Evolutionary conservation across 345 rosid genomes (phyloP), one percentile per base, ranked within the genome.

Genomic region (Rhodomyrtus tomentosa): DNA sequence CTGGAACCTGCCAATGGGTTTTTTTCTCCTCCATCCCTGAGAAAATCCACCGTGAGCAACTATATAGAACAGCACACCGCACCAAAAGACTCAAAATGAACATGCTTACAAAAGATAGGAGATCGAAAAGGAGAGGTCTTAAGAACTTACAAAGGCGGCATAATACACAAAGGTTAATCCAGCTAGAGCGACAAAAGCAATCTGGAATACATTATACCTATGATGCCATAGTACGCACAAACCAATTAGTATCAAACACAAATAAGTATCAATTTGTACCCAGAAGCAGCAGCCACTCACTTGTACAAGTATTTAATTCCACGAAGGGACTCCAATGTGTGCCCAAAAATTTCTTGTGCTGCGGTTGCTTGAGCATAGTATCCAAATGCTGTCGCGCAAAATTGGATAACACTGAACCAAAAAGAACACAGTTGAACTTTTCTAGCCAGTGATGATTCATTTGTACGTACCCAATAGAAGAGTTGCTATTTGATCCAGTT

Each of bases 331-430:
- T 96, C 95, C 91, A 98, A 91, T 2, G 99, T 98, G 93, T 95
- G 99, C 80, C 99, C 99, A 73, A 96, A 98, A 84, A 98, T 98
- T 90, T 98, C 99, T 80, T 98, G 99, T 0, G 99, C 99, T 80
- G 99, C 99, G 4, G 98, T 98, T 86, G 99, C 99, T 93, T 95
- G 99, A 79, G 98, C 99, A 85, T 95, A 98, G 88, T 95, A 98
- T 87, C 95, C 99, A 87, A 98, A 98, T 83, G 99, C 98, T 12
- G 97, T 94, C 84, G 99, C 87, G 50, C 99, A 98, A 86, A 98
- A 96, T 40, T 98, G 99, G 87, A 98, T 98, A 85, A 98, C 99
- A 89, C 99, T 98, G 96, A 84, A 91, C 87, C 56, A 62, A 82
- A 62, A 62, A n/a, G 80, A 84, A 32, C 55, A n/a, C 25, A 55